Evolutionary conservation across 2,329 filamentous ascomycete genomes (phyloP).

Genomic region (Penicillium glabrum): DNA sequence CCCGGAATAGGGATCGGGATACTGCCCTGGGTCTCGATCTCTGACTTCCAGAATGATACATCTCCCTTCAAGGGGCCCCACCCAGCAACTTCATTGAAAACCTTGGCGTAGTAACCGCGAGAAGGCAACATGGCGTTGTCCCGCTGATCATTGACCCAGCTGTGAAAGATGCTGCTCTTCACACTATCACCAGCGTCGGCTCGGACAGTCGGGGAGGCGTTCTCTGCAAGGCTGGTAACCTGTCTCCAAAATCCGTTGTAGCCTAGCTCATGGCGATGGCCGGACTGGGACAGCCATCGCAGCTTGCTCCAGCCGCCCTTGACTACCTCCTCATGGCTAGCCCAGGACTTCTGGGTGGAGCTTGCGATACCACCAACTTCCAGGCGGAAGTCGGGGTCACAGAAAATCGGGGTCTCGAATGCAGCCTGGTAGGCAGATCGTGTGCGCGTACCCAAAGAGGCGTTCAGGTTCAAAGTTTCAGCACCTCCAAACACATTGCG

Average conservation of each 20-base stretch:
- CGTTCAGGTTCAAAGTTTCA: slow-evolving; percentile 83
- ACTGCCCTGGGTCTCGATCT: slow-evolving; percentile 77
- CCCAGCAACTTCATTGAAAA: slow-evolving; percentile 80
- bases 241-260: slow-evolving; percentile 87
- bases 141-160: slow-evolving; percentile 74
- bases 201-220: slow-evolving; percentile 78
- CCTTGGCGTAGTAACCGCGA: slow-evolving; percentile 76
- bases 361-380: slow-evolving; percentile 80
- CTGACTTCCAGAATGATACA: slow-evolving; percentile 91
- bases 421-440: slow-evolving; percentile 86
- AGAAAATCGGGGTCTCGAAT: slow-evolving; percentile 78
- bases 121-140: slow-evolving; percentile 84
- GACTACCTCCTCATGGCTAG: slow-evolving; percentile 86
- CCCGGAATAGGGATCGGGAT: slow-evolving; percentile 71
- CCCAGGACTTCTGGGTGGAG: slow-evolving; percentile 85
- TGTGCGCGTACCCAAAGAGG: slow-evolving; percentile 84
- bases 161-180: slow-evolving; percentile 83
- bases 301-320: slow-evolving; percentile 76
- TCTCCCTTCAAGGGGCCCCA: slow-evolving; percentile 81
- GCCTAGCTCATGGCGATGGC: slow-evolving; percentile 72
- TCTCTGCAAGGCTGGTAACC: slow-evolving; percentile 72
- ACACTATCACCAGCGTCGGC: slow-evolving; percentile 85
- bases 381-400: slow-evolving; percentile 77
- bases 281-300: slow-evolving; percentile 66
- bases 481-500: slow-evolving; percentile 94